Evolutionary conservation across 495 filamentous ascomycete genomes (phyloP), one percentile per base, ranked within the genome.

Genomic region (Hyaloscypha hepaticicola): DNA sequence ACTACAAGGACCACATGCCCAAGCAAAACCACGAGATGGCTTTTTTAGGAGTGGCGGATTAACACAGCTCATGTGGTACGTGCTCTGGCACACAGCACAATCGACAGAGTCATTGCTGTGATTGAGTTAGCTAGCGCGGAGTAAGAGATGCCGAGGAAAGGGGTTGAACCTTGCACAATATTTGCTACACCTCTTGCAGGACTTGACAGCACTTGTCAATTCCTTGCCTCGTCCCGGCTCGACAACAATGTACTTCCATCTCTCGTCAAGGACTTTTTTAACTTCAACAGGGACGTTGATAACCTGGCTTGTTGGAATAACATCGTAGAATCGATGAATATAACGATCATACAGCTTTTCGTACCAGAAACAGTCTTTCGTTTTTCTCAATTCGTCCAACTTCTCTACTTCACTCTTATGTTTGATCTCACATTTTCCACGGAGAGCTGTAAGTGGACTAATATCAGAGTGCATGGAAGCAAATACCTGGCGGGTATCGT

Each of bases 1-100:
- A 73, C 91, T 96, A 77, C 95, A 99, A 61, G 95, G 89, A 26
- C 90, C 95, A 76, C 95, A 99, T 19, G 95, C 90, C 95, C 95
- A 99, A 9, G 92, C 95, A 78, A 99, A 99, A 45, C 95, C 95
- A 75, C 95, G 88, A 52, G 95, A 96, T 22, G 95, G 95, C 77
- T 99, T 99, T 75, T 97, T 98, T 45, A 92, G 85, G 63, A 99
- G 75, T 41, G 91, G 92, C 33, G 95, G 95, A 61, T 89, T 90
- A 53, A 99, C 96, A 73, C 95, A 99, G 72, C 90, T 90, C 95
- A 99, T 97, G 78, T 99, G 95, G 78, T 97, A 99, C 9, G 94
- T 97, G 70, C 92, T 87, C 69, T 86, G 84, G 76, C 95, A 99
- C 60, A 96, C 90, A 29, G 96, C 95, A 75, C 95, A 99, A 70